phyloP scores from a whole-genome alignment of 2,329 filamentous ascomycete genomes.

The Fusarium sp. region DNA sequence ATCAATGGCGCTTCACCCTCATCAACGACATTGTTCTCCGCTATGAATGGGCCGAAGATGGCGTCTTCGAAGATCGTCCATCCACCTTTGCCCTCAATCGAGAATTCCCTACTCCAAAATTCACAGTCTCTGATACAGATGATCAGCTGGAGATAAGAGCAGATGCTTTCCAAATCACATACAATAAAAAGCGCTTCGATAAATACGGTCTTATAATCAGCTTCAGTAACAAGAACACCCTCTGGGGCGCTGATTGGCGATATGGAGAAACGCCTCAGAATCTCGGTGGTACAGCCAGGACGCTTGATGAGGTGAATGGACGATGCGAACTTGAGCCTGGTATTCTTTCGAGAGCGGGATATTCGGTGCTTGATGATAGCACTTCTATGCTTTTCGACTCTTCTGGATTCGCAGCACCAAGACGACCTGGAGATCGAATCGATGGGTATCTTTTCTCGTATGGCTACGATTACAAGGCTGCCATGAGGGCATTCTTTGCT shows the following conservation, averaged over 20 bases:
- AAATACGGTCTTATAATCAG: constrained; percentile 60
- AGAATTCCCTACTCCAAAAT: constrained; percentile 56
- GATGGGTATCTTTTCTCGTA: constrained; percentile 72
- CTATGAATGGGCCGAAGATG: constrained; percentile 71
- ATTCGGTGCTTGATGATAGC: constrained; percentile 65
- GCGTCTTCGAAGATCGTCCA: constrained; percentile 70
- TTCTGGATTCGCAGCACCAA: constrained; percentile 63
- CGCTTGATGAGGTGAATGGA: constrained; percentile 66
- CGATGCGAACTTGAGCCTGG: constrained; percentile 62
- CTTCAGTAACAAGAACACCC: constrained; percentile 56
- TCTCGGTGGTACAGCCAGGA: constrained; percentile 63
- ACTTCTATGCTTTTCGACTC: constrained; percentile 67
- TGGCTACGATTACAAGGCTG: constrained; percentile 66
- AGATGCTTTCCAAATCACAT: constrained; percentile 64
- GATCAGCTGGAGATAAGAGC: constrained; percentile 67
- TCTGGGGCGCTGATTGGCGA: constrained; percentile 55
- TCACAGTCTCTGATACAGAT: constrained; percentile 59
- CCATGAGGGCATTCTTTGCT: constrained; percentile 65
- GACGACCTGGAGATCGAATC: constrained; percentile 59
- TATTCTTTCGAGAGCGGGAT: constrained; percentile 63
- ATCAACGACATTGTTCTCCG: constrained; percentile 67
- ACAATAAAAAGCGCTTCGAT: constrained; percentile 68
- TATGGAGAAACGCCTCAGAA: constrained; percentile 59
- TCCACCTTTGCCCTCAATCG: constrained; percentile 72
- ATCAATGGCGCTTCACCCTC: constrained; percentile 69